Evolutionary conservation across 2,329 filamentous ascomycete species (phyloP).

Genomic region (Rhexocercosporidium sp.): DNA sequence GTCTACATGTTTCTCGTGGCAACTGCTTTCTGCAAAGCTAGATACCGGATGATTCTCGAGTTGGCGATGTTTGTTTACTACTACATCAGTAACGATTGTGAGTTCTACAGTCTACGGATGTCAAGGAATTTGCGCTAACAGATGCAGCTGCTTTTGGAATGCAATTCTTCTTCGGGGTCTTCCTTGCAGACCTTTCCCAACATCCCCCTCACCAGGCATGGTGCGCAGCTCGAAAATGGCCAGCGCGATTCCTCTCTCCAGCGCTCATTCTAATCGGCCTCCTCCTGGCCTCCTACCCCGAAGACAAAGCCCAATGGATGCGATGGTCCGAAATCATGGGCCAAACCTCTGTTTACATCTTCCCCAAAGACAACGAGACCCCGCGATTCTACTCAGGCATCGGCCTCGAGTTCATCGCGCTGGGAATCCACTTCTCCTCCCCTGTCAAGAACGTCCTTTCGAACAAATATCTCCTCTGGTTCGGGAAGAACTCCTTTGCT

Average conservation of each 20-base stretch:
- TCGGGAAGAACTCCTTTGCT: constrained; percentile 67
- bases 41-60: constrained; percentile 54
- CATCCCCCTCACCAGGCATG: constrained; percentile 54
- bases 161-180: constrained; percentile 66
- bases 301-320: constrained; percentile 57
- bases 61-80: constrained; percentile 56
- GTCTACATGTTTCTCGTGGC: constrained; percentile 59
- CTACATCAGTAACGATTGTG: constrained; percentile 43
- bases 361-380: constrained; percentile 53
- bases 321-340: constrained; percentile 58
- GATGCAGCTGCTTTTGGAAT: constrained; percentile 54
- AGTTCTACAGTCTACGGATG: neutral
- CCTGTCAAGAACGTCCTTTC: constrained; percentile 57
- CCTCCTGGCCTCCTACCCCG: constrained; percentile 64
- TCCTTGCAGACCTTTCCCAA: constrained; percentile 64
- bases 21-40: constrained; percentile 54
- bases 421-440: constrained; percentile 59
- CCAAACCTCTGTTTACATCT: constrained; percentile 49
- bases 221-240: constrained; percentile 50
- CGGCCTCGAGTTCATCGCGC: constrained; percentile 53
- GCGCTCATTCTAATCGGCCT: constrained; percentile 58
- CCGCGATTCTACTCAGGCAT: constrained; percentile 56
- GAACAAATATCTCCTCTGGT: constrained; percentile 61
- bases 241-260: constrained; percentile 50
- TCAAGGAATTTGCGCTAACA: constrained; percentile 16